phyloP scores from a whole-genome alignment of 768 basidiomycete species.

The Boletus subparvulus region DNA sequence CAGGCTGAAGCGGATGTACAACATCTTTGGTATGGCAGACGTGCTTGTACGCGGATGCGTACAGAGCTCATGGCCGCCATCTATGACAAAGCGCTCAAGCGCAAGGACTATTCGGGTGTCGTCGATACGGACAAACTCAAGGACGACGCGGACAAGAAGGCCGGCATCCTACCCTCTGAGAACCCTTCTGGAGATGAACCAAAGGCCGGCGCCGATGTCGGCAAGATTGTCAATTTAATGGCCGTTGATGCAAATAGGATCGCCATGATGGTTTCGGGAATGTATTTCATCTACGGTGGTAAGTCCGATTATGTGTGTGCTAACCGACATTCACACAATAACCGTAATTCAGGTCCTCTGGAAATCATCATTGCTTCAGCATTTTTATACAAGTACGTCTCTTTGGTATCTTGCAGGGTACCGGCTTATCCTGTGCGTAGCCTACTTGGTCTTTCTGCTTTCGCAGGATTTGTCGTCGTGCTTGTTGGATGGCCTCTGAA shows the following conservation, averaged over 20 bases:
- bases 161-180: constrained; percentile 22
- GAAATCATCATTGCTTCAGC: constrained; percentile 70
- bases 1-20: constrained; percentile 67
- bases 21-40: constrained; percentile 78
- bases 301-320: not conserved
- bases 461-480: constrained; percentile 45
- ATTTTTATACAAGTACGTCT: constrained; percentile 71
- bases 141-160: constrained; percentile 23
- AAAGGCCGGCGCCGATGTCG: constrained; percentile 78
- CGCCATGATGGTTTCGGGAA: constrained; percentile 50
- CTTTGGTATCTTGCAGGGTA: not conserved
- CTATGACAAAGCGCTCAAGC: constrained; percentile 84
- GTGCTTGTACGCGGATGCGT: constrained; percentile 71
- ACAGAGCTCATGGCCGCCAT: constrained; percentile 82
- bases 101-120: constrained; percentile 81
- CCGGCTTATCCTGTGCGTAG: constrained; percentile 51
- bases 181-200: constrained; percentile 43
- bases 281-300: constrained; percentile 72
- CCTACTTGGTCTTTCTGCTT: constrained; percentile 47
- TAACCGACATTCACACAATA: not conserved
- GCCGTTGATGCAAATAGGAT: constrained; percentile 71
- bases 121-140: constrained; percentile 49
- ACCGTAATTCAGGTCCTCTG: constrained; percentile 53
- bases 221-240: constrained; percentile 91
- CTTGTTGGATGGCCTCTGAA: constrained; percentile 42